Evolutionary conservation across 192 early-diverging fungal genomes (phyloP), one percentile per base, ranked within the genome.

Genomic region (Phlyctochytrium bullatum): DNA sequence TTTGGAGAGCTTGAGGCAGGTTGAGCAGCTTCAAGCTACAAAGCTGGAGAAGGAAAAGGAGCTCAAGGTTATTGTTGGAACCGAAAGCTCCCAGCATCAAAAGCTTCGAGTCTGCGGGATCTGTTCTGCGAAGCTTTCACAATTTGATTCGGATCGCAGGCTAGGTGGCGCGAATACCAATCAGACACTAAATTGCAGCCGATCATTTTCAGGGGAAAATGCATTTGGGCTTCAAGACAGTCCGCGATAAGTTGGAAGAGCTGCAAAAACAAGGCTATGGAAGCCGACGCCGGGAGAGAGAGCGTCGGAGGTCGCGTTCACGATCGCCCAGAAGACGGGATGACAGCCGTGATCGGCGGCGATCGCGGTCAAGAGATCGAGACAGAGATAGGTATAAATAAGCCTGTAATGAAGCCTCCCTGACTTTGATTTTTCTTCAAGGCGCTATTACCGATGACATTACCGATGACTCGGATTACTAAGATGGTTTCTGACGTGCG

Each of bases 121-220:
- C 2, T 85, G 83, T 65, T 78, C 76, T 47, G 80, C 83, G 27
- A 81, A 76, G 67, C 66, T 85, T 34, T 81, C 78, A 2, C 73
- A 78, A 6, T 81, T 74, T 61, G 83, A 85, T 51, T 77, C 73
- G 32, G 81, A 85, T 71, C 57, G 81, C 36, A 68, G 83, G 59
- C 68, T 77, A 50, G 73, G 68, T 34, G 58, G 54, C 17, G 53
- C 25, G 33, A 12, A 34, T 24, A 31, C n/a, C 16, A 16, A 3
- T 25, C 59, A 2, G 31, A 34, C 20, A 27, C 10, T 3, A 29
- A 59, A 65, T 50, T 54, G 51, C 16, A 71, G 79, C 79, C 6
- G 79, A 80, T 65, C 79, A 80, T 36, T 80, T 80, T 76, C 80
- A 76, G 3, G 78, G 79, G n/a, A 81, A 78, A 73, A 82, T 84